phyloP scores from a whole-genome alignment of 2,329 filamentous ascomycete genomes.

The Monosporascus sp. region DNA sequence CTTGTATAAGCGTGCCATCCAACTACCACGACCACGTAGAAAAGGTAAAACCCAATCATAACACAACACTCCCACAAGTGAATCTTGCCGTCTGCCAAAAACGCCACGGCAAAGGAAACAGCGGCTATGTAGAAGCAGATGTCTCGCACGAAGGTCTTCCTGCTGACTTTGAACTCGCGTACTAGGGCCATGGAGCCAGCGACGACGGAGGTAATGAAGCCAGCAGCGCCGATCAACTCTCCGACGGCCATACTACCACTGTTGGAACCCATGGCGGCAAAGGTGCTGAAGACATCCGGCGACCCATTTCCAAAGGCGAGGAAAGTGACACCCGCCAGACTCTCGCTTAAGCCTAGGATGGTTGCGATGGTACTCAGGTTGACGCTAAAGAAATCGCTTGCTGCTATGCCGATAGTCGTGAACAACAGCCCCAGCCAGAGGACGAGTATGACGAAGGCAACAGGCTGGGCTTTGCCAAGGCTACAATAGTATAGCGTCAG shows the following conservation, averaged over 20 bases:
- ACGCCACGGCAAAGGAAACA: constrained; percentile 79
- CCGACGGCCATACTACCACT: constrained; percentile 96
- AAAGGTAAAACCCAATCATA: constrained; percentile 88
- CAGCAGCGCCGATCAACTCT: constrained; percentile 88
- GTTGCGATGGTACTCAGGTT: constrained; percentile 90
- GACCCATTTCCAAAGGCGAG: constrained; percentile 96
- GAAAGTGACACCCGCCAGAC: constrained; percentile 92
- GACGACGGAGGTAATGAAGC: constrained; percentile 94
- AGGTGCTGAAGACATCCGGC: constrained; percentile 96
- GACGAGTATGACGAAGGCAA: constrained; percentile 75
- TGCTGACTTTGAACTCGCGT: constrained; percentile 87
- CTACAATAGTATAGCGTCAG: constrained; percentile 86
- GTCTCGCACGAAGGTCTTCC: constrained; percentile 85
- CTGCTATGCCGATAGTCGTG: constrained; percentile 94
- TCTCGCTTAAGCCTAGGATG: constrained; percentile 90
- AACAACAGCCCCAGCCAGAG: constrained; percentile 87
- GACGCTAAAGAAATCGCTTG: constrained; percentile 97
- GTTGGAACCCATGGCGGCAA: constrained; percentile 94
- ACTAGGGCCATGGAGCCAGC: constrained; percentile 96
- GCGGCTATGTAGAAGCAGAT: constrained; percentile 88
- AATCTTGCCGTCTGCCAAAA: constrained; percentile 78
- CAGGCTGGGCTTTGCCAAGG: constrained; percentile 59
- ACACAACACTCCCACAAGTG: constrained; percentile 81
- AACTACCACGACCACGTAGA: constrained; percentile 87
- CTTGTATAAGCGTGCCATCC: constrained; percentile 85